Base-by-base conservation (phyloP, 768 basidiomycete genomes). In the Boletus rufocinnamomeus region DNA sequence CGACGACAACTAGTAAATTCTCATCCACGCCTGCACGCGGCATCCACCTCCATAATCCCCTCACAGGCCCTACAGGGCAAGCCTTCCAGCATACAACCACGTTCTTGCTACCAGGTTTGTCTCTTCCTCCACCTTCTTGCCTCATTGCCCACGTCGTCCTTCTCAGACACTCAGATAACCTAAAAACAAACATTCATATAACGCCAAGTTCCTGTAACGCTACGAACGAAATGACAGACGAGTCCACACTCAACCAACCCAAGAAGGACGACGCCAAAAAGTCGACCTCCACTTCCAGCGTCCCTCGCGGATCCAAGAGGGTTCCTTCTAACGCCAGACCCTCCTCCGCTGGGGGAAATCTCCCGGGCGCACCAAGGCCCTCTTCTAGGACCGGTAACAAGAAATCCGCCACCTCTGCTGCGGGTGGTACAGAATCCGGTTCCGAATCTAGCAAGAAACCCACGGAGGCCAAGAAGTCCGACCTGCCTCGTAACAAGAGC, bases 31-130 rank as follows among this genome's bases (percentile, higher is more conserved):
- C 80, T 79, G 72, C 68, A 65, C 77, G 66, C 81, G 80, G 80
- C 80, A 82, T 75, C 69, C 81, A 81, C 81, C 76, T 66, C 76
- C 78, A 79, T 79, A 79, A 72, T 77, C 70, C 69, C 76, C 85
- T 80, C 89, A 91, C 89, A 85, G 79, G 90, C 90, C 90, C 90
- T 79, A 81, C 90, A 89, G 88, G 90, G 90, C 89, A 91, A 89
- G 83, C 84, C 86, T 75, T 80, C 76, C 80, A 81, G 76, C 72
- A 64, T 65, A 69, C 54, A 66, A 38, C 59, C 66, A 74, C 72
- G 66, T 74, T 72, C 77, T 76, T 80, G 77, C 76, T 65, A 75
- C 66, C 74, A 79, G 79, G 84, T 85, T 44, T 45, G 72, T 72
- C 48, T 45, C 52, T 57, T 57, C 34, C 19, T 21, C 54, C 45